Conservation (phyloP, 345 rosid species). For the Citrus hindsii region DNA sequence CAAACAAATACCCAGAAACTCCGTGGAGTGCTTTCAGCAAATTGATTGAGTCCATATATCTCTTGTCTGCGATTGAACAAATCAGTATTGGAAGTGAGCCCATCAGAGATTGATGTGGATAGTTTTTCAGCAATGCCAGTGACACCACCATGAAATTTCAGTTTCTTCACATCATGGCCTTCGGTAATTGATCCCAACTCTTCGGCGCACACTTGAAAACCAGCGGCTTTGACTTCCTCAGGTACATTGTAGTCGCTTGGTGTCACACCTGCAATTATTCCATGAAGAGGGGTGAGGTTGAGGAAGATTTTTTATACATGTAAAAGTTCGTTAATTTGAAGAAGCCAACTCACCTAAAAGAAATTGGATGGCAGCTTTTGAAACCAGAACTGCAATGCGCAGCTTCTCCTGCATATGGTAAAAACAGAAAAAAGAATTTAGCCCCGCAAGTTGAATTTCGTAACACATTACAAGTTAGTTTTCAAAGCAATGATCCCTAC, state of each 20-base stretch:
- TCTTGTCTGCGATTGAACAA: slow-evolving; percentile 56
- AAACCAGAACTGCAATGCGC: slow-evolving; percentile 84
- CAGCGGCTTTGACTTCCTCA: slow-evolving; percentile 77
- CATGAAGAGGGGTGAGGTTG: not conserved
- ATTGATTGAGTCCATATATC: slow-evolving; percentile 74
- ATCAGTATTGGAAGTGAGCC: slow-evolving; percentile 40
- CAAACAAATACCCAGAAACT: slow-evolving; percentile 84
- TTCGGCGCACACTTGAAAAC: slow-evolving; percentile 75
- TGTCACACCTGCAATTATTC: slow-evolving; percentile 47
- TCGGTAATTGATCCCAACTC: slow-evolving; percentile 86
- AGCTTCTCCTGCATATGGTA: slow-evolving; percentile 61
- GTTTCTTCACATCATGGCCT: slow-evolving; percentile 74
- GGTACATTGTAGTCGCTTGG: slow-evolving; percentile 80
- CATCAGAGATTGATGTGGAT: slow-evolving; percentile 47
- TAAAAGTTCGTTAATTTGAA: not conserved
- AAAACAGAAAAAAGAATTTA: not conserved
- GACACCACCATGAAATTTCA: slow-evolving; percentile 73
- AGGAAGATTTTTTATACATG: no score
- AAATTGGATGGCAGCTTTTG: slow-evolving; percentile 89
- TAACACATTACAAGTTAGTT: not conserved
- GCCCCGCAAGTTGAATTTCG: not conserved
- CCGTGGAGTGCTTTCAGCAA: slow-evolving; percentile 60
- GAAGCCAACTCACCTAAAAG: slow-evolving; percentile 52
- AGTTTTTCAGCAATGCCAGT: slow-evolving; percentile 66
- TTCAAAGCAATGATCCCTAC: not conserved